Percentiles rank a stretch among this genome's conserved stretches.
phyloP scores from a whole-genome alignment of 495 filamentous ascomycete species.

The Xylaria grammica region DNA sequence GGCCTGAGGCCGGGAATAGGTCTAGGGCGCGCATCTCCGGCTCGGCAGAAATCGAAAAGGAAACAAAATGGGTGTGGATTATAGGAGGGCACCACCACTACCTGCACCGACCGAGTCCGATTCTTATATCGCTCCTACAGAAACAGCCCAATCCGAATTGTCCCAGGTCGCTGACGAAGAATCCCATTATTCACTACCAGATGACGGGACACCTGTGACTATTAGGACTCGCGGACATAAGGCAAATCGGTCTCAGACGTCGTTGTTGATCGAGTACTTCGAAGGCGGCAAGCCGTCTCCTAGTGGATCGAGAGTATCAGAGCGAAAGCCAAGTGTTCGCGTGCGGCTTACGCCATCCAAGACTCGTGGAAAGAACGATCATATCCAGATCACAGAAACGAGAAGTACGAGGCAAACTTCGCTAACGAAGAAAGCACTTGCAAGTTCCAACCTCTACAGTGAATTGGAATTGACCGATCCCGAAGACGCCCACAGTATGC shows the following conservation, averaged over 20 bases:
- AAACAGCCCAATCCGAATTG: constrained; percentile 71
- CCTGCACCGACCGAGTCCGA: constrained; percentile 83
- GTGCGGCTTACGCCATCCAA: constrained; percentile 90
- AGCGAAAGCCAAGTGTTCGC: constrained; percentile 84
- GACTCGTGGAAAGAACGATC: constrained; percentile 63
- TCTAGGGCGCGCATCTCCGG: constrained; percentile 1
- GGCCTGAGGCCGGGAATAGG: background rate
- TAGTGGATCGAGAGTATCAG: constrained; percentile 38
- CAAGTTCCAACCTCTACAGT: constrained; percentile 63
- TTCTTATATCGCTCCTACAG: constrained; percentile 60
- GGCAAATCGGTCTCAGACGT: constrained; percentile 78
- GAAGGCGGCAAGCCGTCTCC: constrained; percentile 75
- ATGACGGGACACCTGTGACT: constrained; percentile 92
- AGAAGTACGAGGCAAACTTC: constrained; percentile 58
- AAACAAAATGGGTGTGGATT: constrained; percentile 72
- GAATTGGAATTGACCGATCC: constrained; percentile 45
- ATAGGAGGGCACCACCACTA: constrained; percentile 66
- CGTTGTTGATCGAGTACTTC: constrained; percentile 97
- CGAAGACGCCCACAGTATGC: constrained; percentile 55
- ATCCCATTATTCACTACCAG: constrained; percentile 83
- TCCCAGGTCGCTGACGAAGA: constrained; percentile 74
- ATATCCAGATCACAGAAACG: constrained; percentile 82
- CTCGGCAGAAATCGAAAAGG: constrained; percentile 23
- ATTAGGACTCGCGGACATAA: constrained; percentile 76
- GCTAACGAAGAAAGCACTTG: constrained; percentile 66